Base-by-base conservation (phyloP, 192 early-diverging fungal genomes). In the Geranomyces michiganensis region DNA sequence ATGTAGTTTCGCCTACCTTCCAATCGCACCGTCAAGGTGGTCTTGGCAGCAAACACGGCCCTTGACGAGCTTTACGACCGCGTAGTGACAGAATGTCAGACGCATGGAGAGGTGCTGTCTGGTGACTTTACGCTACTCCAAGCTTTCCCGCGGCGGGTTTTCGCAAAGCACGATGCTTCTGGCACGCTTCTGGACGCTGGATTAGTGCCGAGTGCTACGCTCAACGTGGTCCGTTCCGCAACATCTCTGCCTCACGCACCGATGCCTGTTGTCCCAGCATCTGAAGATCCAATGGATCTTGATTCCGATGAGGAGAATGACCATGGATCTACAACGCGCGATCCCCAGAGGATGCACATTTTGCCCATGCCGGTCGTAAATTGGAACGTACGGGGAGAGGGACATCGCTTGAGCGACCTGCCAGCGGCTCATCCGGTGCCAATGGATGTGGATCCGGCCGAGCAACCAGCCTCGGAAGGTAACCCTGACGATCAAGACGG, bases 1-100 rank as follows among this genome's bases (percentile, higher is more conserved):
- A 10, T 41, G 5, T 41, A 60, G 58, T 60, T 60, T 32, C 58
- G 58, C 17, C 58, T 60, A 8, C 58, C 58, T 27, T 60, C 58
- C 8, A 60, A 60, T 29, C 15, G 21, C 22, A 29, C 29, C 27
- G 27, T 60, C 58, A 60, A 60, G 17, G 22, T 29, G 7, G 8
- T 17, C 5, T 29, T 60, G 15, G 6, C 58, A 33, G 24, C 58
- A 17, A 29, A 7, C 17, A 33, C 24, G 1, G 3, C 24, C 9
- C 27, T 60, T 17, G 29, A 19, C 5, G 58, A 60, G 4, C 58
- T 60, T 19, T 60, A 30, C 29, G 58, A 2, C 5, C 29, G 29
- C 19, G 31, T 60, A 17, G 31, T 9, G 8, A 29, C 6, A 7
- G 51, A n/a, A n/a, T n/a, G n/a, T 15, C 24, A n/a, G 15, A 24